Evolutionary conservation across 2,329 filamentous ascomycete species (phyloP), one percentile per base, ranked within the genome.

Genomic region (Nannizzia gypsea): DNA sequence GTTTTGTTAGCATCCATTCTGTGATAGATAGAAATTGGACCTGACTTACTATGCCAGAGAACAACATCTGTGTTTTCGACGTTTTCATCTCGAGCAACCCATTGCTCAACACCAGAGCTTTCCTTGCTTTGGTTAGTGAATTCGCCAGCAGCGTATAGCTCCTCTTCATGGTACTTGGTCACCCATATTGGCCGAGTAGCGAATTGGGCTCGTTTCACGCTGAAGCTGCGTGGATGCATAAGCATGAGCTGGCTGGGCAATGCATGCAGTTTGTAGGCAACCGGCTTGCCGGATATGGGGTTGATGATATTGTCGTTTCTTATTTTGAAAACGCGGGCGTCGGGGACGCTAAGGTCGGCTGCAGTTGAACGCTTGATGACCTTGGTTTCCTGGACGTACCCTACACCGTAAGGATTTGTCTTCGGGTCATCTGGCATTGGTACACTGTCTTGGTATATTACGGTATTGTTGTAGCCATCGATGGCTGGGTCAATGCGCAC

Each of bases 401-500:
- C 78, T 28, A 76, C 72, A 9, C 77, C 75, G 64, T 78, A 77
- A 1, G 80, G 81, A 66, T 84, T 82, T 67, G 69, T 74, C 20
- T 70, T 69, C 1, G 72, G 68, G 46, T 79, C 76, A 52, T 83
- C 76, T 1, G 83, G 81, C 77, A 87, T 82, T 0, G 85, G 72
- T 58, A 83, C 78, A 2, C 80, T 81, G 66, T 84, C 82, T 60
- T 81, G 76, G 66, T 86, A 81, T 60, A 81, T 76, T 28, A 83
- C 70, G 0, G 78, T 73, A 66, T 84, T 83, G 24, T 74, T 72
- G 62, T 78, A 77, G 0, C 83, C 83, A 61, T 82, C 82, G 56
- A 84, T 74, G 64, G 80, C 81, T n/a, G 83, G 83, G 66, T 86
- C 83, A 11, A 86, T 75, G 6, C 83, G 80, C 3, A 85, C 76